A percentile compares a stretch with the other conserved stretches of the same genome.
Conservation (phyloP, 1,139 yeast genomes). For the Barnettozyma hawaiiensis region DNA sequence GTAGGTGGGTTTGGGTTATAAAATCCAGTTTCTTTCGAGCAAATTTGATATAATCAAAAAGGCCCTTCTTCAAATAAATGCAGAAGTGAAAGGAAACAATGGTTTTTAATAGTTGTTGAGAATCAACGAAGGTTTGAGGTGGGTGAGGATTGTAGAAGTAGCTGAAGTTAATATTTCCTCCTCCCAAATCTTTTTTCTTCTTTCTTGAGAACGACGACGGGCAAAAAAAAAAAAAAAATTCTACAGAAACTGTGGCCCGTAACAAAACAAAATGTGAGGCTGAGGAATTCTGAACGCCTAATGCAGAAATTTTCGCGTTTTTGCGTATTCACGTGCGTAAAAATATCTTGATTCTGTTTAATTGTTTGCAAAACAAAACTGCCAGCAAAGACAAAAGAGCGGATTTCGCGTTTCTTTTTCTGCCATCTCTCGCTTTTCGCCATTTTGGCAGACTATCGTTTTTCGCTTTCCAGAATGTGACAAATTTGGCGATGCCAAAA, state of each 20-base stretch:
- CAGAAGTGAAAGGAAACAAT: slow-evolving; percentile 10
- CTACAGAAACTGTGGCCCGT: slow-evolving; percentile 4
- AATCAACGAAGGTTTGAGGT: slow-evolving; percentile 6
- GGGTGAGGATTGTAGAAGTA: neutral
- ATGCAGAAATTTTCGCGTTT: slow-evolving; percentile 2
- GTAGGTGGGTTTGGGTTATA: neutral
- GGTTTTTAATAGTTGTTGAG: slow-evolving; percentile 7
- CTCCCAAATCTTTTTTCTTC: neutral
- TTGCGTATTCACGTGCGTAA: neutral
- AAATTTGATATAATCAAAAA: slow-evolving; percentile 6
- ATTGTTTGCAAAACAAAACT: too few species aligned
- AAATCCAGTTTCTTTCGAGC: slow-evolving; percentile 11
- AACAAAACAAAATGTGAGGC: slow-evolving; percentile 4
- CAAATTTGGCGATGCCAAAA: neutral
- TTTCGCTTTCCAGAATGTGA: neutral
- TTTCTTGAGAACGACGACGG: too few species aligned
- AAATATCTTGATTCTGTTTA: neutral
- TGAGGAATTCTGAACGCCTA: neutral
- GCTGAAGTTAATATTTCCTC: too few species aligned
- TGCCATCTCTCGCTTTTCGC: neutral
- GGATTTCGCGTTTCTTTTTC: too few species aligned
- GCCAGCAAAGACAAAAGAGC: too few species aligned
- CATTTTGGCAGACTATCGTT: neutral
- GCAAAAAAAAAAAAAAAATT: slow-evolving; percentile 3
- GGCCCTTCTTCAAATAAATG: slow-evolving; percentile 6